Base-by-base conservation (phyloP, 192 early-diverging fungal genomes). In the Phlyctochytrium arcticum region DNA sequence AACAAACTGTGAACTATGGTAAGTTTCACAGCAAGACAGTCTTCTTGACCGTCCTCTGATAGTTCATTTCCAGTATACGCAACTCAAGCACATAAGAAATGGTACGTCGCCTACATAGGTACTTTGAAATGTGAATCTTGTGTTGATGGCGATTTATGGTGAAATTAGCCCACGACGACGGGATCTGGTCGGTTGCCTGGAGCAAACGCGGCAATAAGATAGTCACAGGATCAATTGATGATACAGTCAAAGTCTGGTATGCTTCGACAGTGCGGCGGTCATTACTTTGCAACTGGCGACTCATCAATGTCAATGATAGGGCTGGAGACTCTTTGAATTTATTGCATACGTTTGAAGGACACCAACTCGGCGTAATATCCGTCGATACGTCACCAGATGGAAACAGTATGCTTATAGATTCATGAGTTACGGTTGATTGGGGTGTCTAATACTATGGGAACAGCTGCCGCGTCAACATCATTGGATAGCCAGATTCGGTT, bases 101-200 rank as follows among this genome's bases (percentile, higher is more conserved):
- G 63, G 63, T 65, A 15, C 6, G 54, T 27, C n/a, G n/a, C n/a
- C n/a, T n/a, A n/a, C n/a, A 6, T 34, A 15, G n/a, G 27, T 8
- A 34, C 12, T 57, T 57, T 29, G 34, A 7, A 56, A 33, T 7
- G 54, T 12, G 49, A 50, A 21, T 7, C 6, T 31, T 27, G 35
- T 56, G 9, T n/a, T 56, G 29, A 33, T 6, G 21, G 35, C 27
- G 6, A 35, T 5, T 6, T 5, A 6, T 24, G 57, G 5, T 48
- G 5, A 46, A n/a, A 29, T 42, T 74, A 91, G 92, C 90, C 1
- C 92, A 94, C 60, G 83, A 79, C 34, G 90, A 90, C 66, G 88
- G 86, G 51, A 89, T 94, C 58, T 94, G 92, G 92, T 68, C 80
- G 47, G 87, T 89, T 5, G 81, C 84, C n/a, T 94, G 92, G 90